Evolutionary conservation across 2,329 filamentous ascomycete species (phyloP).

Genomic region (Penicillium digitatum): DNA sequence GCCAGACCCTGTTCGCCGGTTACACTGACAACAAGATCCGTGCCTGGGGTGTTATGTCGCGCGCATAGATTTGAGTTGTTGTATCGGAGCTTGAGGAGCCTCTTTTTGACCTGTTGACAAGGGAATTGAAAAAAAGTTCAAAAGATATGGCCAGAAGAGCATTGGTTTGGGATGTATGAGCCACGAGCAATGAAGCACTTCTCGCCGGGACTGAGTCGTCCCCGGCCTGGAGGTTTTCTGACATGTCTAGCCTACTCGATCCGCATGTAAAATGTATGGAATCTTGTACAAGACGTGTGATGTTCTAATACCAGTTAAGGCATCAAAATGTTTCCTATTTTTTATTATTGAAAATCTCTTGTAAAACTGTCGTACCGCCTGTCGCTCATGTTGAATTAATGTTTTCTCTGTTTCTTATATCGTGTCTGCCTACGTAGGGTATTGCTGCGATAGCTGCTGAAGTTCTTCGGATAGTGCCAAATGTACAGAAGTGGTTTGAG

Average conservation of each 20-base stretch:
- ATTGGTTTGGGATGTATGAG: conserved; percentile 43
- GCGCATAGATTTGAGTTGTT: conserved; percentile 58
- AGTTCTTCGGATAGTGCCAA: background rate
- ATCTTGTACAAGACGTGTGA: conserved; percentile 35
- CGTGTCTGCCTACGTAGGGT: background rate
- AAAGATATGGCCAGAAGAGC: conserved; percentile 30
- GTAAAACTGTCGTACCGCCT: conserved; percentile 3
- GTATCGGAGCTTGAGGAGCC: conserved; percentile 25
- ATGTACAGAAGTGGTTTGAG: conserved; percentile 7
- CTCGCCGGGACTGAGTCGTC: conserved; percentile 17
- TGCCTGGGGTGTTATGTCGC: conserved; percentile 95
- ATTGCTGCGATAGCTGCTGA: background rate
- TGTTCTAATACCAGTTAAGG: conserved; percentile 42
- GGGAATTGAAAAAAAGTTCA: conserved; percentile 36
- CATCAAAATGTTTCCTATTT: conserved; percentile 36
- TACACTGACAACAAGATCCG: conserved; percentile 99
- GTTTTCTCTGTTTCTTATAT: background rate
- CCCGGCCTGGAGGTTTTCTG: conserved; percentile 29
- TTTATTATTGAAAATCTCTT: conserved; percentile 19
- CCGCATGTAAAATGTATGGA: conserved; percentile 33
- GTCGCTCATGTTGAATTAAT: background rate
- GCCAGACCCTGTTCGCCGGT: conserved; percentile 98
- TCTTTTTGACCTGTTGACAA: conserved; percentile 30
- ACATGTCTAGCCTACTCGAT: conserved; percentile 40
- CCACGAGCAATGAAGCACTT: conserved; percentile 44